Base-by-base conservation (phyloP, 192 early-diverging fungal genomes). In the Coemansia sp. region DNA sequence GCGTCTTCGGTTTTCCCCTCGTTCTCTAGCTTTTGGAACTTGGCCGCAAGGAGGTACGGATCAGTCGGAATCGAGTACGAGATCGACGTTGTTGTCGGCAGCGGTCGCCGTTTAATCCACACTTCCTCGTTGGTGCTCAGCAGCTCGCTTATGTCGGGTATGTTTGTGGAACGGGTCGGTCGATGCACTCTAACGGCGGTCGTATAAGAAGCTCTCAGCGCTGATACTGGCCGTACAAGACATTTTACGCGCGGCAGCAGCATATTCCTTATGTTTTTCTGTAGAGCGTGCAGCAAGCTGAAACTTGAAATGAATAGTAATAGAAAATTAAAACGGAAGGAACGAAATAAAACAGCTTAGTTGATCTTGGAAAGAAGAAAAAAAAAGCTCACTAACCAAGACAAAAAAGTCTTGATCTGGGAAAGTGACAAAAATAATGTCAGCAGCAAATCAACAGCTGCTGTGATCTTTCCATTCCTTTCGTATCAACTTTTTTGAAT, bases 1-100 rank as follows among this genome's bases (percentile, higher is more conserved):
- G 79, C 79, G 48, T 82, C 79, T 71, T 82, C 71, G 0, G 71
- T 43, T 40, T 82, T 82, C n/a, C 75, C 79, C 10, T 70, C 46
- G 0, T 36, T 29, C 5, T 10, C 36, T 22, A 82, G 63, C n/a
- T 77, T 53, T 15, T 61, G 71, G 56, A 82, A 76, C 75, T 82
- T 82, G 60, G 66, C 34, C 9, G 79, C 70, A 9, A 82, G 68
- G 17, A 77, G 43, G 43, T 74, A 82, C 3, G 79, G 63, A 35
- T 82, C 79, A 0, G 64, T 56, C 2, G 75, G 79, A 34, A 82
- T 82, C 36, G 67, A 59, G 71, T 82, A 82, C 38, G 70, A 54
- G 14, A 77, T 67, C 35, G 74, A 76, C 2, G 75, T 82, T 5
- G 65, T 69, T 5, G 63, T 82, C 9, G 79, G 79, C 17, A 82